phyloP scores from a whole-genome alignment of 1,284 basidiomycete species.

The Ceraceosorus bombacis region DNA sequence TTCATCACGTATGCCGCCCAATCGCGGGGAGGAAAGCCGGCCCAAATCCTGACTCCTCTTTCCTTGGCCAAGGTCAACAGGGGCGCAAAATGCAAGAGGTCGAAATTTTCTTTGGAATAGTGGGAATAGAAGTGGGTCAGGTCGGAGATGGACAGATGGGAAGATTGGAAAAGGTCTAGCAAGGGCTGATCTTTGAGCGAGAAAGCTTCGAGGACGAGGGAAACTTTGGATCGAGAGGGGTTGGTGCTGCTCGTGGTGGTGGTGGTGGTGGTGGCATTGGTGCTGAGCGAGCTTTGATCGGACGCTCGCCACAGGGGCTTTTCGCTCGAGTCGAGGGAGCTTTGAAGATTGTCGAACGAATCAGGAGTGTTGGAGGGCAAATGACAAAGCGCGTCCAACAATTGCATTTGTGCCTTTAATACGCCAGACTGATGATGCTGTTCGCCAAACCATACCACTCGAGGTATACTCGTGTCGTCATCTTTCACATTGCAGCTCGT shows the following conservation, averaged over 20 bases:
- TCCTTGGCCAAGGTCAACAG: slow-evolving; percentile 34
- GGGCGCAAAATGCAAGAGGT: slow-evolving; percentile 30
- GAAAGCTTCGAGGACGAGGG: slow-evolving; percentile 36
- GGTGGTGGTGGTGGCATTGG: too few species aligned
- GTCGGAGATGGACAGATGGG: slow-evolving; percentile 11
- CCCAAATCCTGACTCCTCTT: slow-evolving; percentile 30
- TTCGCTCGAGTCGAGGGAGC: too few species aligned
- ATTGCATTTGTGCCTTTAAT: slow-evolving; percentile 29
- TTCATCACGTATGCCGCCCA: slow-evolving; percentile 28
- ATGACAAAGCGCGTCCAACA: slow-evolving; percentile 12
- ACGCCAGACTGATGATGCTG: slow-evolving; percentile 38
- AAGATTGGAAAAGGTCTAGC: slow-evolving; percentile 19
- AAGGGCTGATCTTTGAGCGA: slow-evolving; percentile 29
- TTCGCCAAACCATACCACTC: slow-evolving; percentile 34
- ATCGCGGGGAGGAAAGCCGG: slow-evolving; percentile 29
- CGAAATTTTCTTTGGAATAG: slow-evolving; percentile 26
- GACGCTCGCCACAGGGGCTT: too few species aligned
- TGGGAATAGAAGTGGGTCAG: slow-evolving; percentile 16
- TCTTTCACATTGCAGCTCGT: too few species aligned
- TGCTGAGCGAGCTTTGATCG: too few species aligned
- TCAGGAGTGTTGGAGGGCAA: not conserved
- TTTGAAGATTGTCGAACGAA: too few species aligned
- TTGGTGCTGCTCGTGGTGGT: too few species aligned
- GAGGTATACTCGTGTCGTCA: not conserved
- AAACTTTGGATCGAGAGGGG: slow-evolving; percentile 9